A percentile compares a stretch with the other conserved stretches of the same genome.
Evolutionary conservation across 495 filamentous ascomycete species (phyloP).

Genomic region (Platismatia glauca): DNA sequence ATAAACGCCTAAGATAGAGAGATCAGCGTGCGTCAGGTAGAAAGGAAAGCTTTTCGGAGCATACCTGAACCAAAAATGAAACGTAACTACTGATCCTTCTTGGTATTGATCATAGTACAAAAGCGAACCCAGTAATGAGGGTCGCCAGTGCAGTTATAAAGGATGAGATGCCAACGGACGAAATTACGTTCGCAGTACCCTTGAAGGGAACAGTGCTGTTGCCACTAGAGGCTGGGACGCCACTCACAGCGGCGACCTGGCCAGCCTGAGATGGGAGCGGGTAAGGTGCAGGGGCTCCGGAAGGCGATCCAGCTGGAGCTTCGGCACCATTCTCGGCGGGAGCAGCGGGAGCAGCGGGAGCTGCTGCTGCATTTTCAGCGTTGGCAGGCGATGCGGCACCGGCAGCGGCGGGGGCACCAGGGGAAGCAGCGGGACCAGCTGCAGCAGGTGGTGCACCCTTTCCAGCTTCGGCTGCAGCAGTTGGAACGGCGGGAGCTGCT

Average conservation of each 20-base stretch:
- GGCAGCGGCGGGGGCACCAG: constrained; percentile 11
- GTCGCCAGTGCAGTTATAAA: constrained; percentile 2
- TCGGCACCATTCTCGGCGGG: constrained; percentile 17
- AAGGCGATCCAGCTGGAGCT: background rate
- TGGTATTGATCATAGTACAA: constrained; percentile 7
- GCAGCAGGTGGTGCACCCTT: background rate
- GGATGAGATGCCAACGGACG: background rate
- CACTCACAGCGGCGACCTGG: constrained; percentile 8
- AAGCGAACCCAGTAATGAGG: constrained; percentile 7
- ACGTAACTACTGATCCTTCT: background rate
- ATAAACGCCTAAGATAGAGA: constrained; percentile 9
- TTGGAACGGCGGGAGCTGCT: constrained; percentile 8
- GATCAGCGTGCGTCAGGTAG: background rate
- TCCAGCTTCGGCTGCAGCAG: constrained; percentile 1
- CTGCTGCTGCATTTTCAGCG: constrained; percentile 4
- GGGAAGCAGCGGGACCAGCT: constrained; percentile 6
- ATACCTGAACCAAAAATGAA: constrained; percentile 10
- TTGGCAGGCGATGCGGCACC: constrained; percentile 9
- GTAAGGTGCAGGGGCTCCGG: constrained; percentile 3
- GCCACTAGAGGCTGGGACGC: constrained; percentile 1
- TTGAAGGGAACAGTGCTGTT: constrained; percentile 13
- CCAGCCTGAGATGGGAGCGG: constrained; percentile 12
- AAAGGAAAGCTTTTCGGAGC: background rate
- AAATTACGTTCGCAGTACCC: constrained; percentile 4
- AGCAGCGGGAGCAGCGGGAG: constrained; percentile 6